Conservation (phyloP, 495 filamentous ascomycete genomes). For the Platismatia glauca region DNA sequence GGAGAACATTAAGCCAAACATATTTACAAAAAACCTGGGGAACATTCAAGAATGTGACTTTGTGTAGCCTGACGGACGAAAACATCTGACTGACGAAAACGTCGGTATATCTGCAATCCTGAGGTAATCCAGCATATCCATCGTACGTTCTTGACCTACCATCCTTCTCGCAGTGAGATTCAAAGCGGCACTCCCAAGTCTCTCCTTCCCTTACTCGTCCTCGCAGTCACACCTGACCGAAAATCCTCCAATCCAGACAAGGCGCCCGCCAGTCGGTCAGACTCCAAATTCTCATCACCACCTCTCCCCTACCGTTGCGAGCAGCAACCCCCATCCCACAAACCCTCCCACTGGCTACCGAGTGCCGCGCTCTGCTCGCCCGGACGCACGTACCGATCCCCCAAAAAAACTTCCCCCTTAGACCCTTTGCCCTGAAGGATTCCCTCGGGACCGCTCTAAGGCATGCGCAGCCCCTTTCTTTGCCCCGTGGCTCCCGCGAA, state of each 20-base stretch:
- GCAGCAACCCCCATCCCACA: not conserved
- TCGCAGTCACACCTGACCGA: not conserved
- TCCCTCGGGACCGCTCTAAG: not conserved
- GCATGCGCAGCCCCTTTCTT: not conserved
- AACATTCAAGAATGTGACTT: not conserved
- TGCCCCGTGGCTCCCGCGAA: not conserved
- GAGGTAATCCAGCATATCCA: not conserved
- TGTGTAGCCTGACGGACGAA: not conserved
- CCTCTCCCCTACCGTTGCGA: not conserved
- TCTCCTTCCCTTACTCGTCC: not conserved
- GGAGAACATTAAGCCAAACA: not conserved
- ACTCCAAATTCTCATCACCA: not conserved
- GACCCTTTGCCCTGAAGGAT: not conserved
- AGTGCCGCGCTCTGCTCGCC: not conserved
- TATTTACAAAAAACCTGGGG: not conserved
- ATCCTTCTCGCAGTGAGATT: not conserved
- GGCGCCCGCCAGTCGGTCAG: slow-evolving; percentile 2
- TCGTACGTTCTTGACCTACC: not conserved
- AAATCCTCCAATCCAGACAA: not conserved
- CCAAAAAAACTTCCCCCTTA: not conserved
- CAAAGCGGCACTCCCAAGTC: not conserved
- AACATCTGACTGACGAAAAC: no score
- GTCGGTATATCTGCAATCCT: no score
- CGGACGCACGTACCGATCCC: not conserved
- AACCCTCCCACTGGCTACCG: not conserved